Conservation (phyloP, 371 early-diverging fungal genomes). For the Batrachochytrium dendrobatidis region DNA sequence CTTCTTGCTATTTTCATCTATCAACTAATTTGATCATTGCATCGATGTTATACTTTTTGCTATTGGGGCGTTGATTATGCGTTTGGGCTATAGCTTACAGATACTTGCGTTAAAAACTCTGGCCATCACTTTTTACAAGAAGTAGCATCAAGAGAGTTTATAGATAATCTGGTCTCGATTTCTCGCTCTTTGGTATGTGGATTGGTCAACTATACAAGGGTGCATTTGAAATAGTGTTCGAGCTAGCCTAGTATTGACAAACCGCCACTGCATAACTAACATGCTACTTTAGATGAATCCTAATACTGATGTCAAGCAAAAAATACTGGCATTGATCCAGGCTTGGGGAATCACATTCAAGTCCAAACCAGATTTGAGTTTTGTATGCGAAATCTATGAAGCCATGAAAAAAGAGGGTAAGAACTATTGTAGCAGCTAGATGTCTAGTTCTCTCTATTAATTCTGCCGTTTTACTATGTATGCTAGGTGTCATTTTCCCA, state of each 20-base stretch:
- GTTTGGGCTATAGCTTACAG: conserved; percentile 54
- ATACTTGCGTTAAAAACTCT: conserved; percentile 90
- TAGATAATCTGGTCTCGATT: conserved; percentile 67
- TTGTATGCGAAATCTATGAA: conserved; percentile 66
- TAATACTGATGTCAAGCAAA: conserved; percentile 65
- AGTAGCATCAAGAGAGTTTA: conserved; percentile 79
- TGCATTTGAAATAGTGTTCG: too few species aligned
- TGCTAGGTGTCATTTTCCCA: conserved; percentile 50
- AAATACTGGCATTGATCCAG: conserved; percentile 69
- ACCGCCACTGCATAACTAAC: too few species aligned
- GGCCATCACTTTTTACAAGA: conserved; percentile 80
- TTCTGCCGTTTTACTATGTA: background rate
- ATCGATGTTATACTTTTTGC: too few species aligned
- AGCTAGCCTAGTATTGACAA: too few species aligned
- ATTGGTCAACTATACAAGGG: too few species aligned
- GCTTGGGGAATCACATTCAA: conserved; percentile 81
- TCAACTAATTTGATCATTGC: too few species aligned
- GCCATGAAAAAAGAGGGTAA: conserved; percentile 65
- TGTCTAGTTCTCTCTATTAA: background rate
- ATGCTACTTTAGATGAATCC: conserved; percentile 24
- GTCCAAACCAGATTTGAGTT: conserved; percentile 61
- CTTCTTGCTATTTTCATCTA: too few species aligned
- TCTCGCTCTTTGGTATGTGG: conserved; percentile 58
- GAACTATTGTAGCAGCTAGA: conserved; percentile 8
- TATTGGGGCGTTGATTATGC: too few species aligned